Evolutionary conservation across 495 filamentous ascomycete species (phyloP).

Genomic region (Stereocaulon alpinum): DNA sequence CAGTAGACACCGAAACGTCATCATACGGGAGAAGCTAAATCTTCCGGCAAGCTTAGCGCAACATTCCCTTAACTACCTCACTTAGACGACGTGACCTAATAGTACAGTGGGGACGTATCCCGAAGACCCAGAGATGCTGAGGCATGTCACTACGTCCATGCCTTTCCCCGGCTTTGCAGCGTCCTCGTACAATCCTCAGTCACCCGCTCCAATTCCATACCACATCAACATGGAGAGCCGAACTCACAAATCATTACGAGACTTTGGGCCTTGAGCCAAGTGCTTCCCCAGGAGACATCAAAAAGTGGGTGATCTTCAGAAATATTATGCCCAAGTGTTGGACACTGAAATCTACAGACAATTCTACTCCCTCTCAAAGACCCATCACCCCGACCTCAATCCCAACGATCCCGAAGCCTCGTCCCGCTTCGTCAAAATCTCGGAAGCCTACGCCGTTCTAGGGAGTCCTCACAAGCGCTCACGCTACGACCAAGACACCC

Average conservation of each 20-base stretch:
- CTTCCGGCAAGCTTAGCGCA: neutral
- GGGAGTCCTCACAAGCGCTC: conserved; percentile 58
- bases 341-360: conserved; percentile 39
- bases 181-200: neutral
- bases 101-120: neutral
- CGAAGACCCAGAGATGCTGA: conserved; percentile 31
- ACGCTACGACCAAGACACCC: conserved; percentile 66
- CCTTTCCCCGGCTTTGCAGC: neutral
- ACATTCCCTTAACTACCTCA: neutral
- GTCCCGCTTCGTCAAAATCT: conserved; percentile 72
- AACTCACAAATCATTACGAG: conserved; percentile 53
- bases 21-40: neutral
- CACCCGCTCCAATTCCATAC: conserved; percentile 25
- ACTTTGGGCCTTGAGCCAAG: conserved; percentile 60
- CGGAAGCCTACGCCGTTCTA: conserved; percentile 76
- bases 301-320: conserved; percentile 47
- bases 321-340: neutral
- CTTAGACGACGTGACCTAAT: neutral
- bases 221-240: conserved; percentile 16
- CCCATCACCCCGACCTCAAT: conserved; percentile 91
- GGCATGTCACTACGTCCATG: conserved; percentile 36
- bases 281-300: conserved; percentile 68
- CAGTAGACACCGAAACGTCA: neutral
- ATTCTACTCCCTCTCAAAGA: conserved; percentile 88
- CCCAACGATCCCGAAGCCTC: conserved; percentile 60